These are phyloP conservation scores for Dimargaris xerosporica DNA, from an alignment of 192 early-diverging fungal genomes.

Conservation along the genomic window DNA sequence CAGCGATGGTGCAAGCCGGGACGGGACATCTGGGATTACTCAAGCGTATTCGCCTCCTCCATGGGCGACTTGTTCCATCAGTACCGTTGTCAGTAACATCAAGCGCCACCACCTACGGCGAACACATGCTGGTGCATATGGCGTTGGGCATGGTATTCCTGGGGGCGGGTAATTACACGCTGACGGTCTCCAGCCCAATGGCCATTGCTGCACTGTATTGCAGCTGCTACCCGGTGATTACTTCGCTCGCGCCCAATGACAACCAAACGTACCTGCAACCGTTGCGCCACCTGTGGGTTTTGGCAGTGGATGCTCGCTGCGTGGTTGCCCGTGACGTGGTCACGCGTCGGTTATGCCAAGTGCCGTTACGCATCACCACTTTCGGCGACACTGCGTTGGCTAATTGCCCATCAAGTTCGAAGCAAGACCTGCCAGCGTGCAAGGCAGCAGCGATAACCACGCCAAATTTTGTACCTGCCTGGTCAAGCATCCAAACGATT, in stretches of 20 bases:
- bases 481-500: too few species aligned
- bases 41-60: constrained; percentile 31
- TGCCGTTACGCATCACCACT: too few species aligned
- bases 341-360: too few species aligned
- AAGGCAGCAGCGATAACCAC: too few species aligned
- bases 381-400: too few species aligned
- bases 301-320: constrained; percentile 53
- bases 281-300: constrained; percentile 63
- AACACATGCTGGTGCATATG: constrained; percentile 56
- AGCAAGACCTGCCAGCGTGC: too few species aligned
- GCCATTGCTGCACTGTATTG: constrained; percentile 52
- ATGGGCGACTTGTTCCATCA: constrained; percentile 18
- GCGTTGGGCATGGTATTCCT: constrained; percentile 64
- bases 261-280: constrained; percentile 57
- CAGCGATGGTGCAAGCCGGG: constrained; percentile 54
- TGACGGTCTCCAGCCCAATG: constrained; percentile 40
- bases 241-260: constrained; percentile 32
- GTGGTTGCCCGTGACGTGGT: constrained; percentile 43
- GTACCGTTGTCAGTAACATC: background rate
- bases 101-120: constrained; percentile 44
- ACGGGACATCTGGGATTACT: constrained; percentile 43
- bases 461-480: too few species aligned
- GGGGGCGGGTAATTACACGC: constrained; percentile 48
- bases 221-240: constrained; percentile 47
- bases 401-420: too few species aligned